Evolutionary conservation across 2,329 filamentous ascomycete genomes (phyloP).

Genomic region (Fusarium tricinctum): DNA sequence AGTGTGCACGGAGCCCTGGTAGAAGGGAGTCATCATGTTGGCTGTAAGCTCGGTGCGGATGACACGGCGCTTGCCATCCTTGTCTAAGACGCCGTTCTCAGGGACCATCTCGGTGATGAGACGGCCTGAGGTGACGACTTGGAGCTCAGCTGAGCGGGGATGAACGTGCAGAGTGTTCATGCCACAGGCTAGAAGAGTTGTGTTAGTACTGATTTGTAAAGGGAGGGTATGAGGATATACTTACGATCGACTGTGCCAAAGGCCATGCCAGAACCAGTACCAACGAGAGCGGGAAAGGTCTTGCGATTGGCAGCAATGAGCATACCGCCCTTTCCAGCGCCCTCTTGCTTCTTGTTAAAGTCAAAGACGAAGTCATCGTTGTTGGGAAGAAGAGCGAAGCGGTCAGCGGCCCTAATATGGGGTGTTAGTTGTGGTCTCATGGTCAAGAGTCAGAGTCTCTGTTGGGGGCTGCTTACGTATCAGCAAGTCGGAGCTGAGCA

Average conservation of each 20-base stretch:
- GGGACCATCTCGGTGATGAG: conserved; percentile 67
- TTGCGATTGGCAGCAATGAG: conserved; percentile 67
- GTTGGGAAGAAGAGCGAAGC: conserved; percentile 59
- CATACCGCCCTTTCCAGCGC: conserved; percentile 59
- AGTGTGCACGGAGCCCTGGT: conserved; percentile 67
- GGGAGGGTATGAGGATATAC: conserved; percentile 2
- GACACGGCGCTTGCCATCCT: conserved; percentile 57
- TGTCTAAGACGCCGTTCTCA: conserved; percentile 63
- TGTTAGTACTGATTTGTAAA: conserved; percentile 33
- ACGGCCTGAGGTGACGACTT: conserved; percentile 64
- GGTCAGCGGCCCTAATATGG: conserved; percentile 57
- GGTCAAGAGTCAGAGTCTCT: background rate
- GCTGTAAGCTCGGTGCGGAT: conserved; percentile 59
- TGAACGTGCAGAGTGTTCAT: conserved; percentile 71
- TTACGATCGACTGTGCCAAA: conserved; percentile 63
- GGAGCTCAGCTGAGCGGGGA: conserved; percentile 67
- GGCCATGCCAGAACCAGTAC: conserved; percentile 65
- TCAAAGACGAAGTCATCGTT: conserved; percentile 64
- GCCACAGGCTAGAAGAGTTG: conserved; percentile 59
- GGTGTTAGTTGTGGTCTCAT: conserved; percentile 31
- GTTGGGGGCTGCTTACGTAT: conserved; percentile 51
- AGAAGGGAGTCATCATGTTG: conserved; percentile 68
- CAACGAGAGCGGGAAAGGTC: conserved; percentile 69
- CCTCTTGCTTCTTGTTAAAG: conserved; percentile 55
- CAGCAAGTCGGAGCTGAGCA: conserved; percentile 57